phyloP scores from a whole-genome alignment of 2,329 filamentous ascomycete genomes.

The Emergomyces pasteurianus region DNA sequence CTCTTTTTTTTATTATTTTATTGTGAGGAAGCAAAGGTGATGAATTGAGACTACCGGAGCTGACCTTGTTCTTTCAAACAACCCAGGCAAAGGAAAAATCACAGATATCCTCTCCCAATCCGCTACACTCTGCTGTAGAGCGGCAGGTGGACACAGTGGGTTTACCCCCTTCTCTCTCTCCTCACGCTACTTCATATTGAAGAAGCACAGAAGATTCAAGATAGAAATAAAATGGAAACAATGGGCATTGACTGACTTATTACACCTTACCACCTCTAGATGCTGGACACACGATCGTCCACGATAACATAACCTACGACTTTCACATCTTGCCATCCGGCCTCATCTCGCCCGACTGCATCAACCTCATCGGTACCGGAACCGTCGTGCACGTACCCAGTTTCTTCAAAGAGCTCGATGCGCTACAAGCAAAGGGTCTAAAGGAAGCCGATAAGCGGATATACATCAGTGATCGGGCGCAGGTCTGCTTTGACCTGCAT shows the following conservation, averaged over 20 bases:
- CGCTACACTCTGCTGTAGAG: constrained; percentile 33
- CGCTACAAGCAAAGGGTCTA: constrained; percentile 34
- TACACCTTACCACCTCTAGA: constrained; percentile 16
- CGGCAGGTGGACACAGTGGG: constrained; percentile 36
- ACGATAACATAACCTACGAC: constrained; percentile 35
- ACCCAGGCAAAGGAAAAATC: constrained; percentile 36
- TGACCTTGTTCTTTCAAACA: not conserved
- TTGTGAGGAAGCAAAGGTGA: not conserved
- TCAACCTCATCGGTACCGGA: constrained; percentile 37
- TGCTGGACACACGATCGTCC: constrained; percentile 38
- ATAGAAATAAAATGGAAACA: not conserved
- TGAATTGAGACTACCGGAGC: not conserved
- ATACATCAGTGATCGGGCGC: constrained; percentile 32
- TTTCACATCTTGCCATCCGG: constrained; percentile 36
- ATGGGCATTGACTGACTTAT: not conserved
- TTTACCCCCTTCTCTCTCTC: constrained; percentile 7
- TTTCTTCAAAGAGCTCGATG: constrained; percentile 37
- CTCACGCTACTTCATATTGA: not conserved
- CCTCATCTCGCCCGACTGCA: constrained; percentile 32
- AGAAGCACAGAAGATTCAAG: not conserved
- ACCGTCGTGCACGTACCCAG: constrained; percentile 37
- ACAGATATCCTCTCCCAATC: constrained; percentile 36
- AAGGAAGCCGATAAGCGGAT: constrained; percentile 29
- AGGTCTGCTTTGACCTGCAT: constrained; percentile 14
- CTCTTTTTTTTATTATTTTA: not conserved